phyloP scores from a whole-genome alignment of 169 alveolate genomes.

The Perkinsus olseni region DNA sequence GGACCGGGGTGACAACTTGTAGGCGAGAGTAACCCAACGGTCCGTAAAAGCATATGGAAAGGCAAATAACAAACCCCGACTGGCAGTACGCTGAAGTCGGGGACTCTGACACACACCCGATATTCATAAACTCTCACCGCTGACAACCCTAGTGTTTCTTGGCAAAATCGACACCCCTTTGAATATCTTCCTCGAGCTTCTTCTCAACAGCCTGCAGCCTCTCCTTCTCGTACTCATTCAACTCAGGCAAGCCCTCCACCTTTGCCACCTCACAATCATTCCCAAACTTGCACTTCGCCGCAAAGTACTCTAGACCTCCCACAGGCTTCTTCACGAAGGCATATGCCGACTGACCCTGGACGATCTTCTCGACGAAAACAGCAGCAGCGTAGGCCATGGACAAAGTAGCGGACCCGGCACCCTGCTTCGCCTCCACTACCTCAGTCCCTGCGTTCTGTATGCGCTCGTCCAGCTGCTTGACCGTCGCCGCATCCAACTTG shows the following conservation, averaged over 20 bases:
- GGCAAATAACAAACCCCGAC: not conserved
- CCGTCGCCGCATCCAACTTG: not conserved
- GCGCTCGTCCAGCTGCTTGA: slow-evolving; percentile 6
- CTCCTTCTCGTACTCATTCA: not conserved
- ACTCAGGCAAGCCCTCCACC: not conserved
- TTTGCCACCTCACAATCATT: not conserved
- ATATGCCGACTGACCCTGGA: not conserved
- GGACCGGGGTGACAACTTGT: too few species aligned
- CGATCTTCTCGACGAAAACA: not conserved
- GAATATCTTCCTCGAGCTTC: not conserved
- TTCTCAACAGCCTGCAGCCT: not conserved
- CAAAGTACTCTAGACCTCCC: not conserved
- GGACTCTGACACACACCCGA: not conserved
- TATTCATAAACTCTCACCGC: not conserved
- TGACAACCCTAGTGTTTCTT: not conserved
- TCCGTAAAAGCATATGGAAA: too few species aligned
- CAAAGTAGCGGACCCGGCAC: slow-evolving; percentile 13
- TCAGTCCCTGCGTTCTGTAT: slow-evolving; percentile 7
- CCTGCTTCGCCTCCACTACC: slow-evolving; percentile 14
- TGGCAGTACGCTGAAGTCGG: not conserved
- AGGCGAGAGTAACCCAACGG: too few species aligned
- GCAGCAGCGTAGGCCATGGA: slow-evolving; percentile 19
- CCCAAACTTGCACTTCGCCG: not conserved
- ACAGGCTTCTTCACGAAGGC: not conserved
- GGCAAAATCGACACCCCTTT: not conserved